Conservation (phyloP, 2,329 filamentous ascomycete species). For the Fulvia fulva region DNA sequence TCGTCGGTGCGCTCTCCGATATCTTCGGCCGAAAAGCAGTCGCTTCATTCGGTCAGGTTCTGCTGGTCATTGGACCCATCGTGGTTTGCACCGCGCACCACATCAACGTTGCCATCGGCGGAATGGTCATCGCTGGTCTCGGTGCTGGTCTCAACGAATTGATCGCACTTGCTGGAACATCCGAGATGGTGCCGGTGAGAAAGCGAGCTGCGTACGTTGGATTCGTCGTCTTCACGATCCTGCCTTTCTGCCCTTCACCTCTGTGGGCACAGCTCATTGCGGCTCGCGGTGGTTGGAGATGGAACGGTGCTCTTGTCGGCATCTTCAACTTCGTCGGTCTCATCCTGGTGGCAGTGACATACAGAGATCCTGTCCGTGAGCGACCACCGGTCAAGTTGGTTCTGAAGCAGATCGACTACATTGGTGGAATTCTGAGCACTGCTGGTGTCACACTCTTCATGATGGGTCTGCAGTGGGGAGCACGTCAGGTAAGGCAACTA, state of each 20-base stretch:
- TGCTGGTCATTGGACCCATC: conserved; percentile 58
- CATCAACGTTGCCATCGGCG: conserved; percentile 60
- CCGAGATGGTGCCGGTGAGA: conserved; percentile 62
- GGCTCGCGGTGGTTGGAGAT: conserved; percentile 50
- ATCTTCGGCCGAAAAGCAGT: conserved; percentile 60
- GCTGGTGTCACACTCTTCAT: conserved; percentile 51
- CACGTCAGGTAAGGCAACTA: conserved; percentile 14
- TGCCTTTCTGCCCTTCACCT: conserved; percentile 61
- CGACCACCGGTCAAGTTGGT: conserved; percentile 39
- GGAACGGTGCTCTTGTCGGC: conserved; percentile 51
- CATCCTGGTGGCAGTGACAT: conserved; percentile 50
- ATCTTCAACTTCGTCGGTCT: conserved; percentile 53
- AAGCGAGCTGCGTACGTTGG: conserved; percentile 63
- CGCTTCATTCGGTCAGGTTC: conserved; percentile 50
- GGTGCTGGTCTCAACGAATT: conserved; percentile 67
- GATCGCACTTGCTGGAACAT: conserved; percentile 64
- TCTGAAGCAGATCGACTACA: conserved; percentile 47
- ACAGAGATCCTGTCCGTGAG: conserved; percentile 51
- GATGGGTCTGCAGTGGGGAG: conserved; percentile 38
- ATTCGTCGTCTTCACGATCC: conserved; percentile 57
- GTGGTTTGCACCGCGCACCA: conserved; percentile 54
- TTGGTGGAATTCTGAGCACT: conserved; percentile 52
- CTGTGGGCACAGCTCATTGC: conserved; percentile 60
- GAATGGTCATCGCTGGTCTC: conserved; percentile 58
- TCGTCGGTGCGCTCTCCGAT: conserved; percentile 64